These are phyloP conservation scores for Lachnellula suecica DNA, from an alignment of 2,329 filamentous ascomycete species.

Conservation along the genomic window DNA sequence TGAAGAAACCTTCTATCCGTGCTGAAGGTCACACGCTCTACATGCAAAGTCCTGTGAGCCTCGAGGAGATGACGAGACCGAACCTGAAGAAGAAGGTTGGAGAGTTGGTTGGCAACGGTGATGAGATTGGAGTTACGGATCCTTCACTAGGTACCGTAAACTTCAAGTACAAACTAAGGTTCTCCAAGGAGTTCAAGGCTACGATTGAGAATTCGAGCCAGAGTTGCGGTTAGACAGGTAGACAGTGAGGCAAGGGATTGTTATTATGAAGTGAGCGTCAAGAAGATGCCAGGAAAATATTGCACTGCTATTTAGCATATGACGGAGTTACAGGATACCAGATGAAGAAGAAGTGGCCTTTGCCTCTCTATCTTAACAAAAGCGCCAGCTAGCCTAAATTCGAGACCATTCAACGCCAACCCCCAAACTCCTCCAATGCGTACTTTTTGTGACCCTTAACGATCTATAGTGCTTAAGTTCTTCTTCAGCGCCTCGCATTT, in stretches of 20 bases:
- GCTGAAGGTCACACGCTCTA: slow-evolving; percentile 83
- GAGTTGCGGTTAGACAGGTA: neutral
- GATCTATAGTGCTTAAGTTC: slow-evolving; percentile 63
- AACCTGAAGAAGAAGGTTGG: slow-evolving; percentile 78
- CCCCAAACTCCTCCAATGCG: slow-evolving; percentile 28
- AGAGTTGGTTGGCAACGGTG: slow-evolving; percentile 76
- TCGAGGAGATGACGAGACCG: slow-evolving; percentile 80
- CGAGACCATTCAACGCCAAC: slow-evolving; percentile 27
- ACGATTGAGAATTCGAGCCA: neutral
- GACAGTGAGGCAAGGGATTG: neutral
- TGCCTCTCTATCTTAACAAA: slow-evolving; percentile 10
- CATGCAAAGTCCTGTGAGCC: slow-evolving; percentile 77
- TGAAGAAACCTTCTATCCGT: slow-evolving; percentile 89
- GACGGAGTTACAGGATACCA: slow-evolving; percentile 3
- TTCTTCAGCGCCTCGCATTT: slow-evolving; percentile 77
- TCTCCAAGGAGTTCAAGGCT: slow-evolving; percentile 17
- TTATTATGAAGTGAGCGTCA: neutral
- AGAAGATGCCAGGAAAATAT: slow-evolving; percentile 1
- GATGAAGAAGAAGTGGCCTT: slow-evolving; percentile 7
- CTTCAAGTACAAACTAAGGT: slow-evolving; percentile 33
- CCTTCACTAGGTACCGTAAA: slow-evolving; percentile 67
- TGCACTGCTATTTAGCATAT: neutral
- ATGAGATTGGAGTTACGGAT: slow-evolving; percentile 91
- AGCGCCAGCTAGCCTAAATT: slow-evolving; percentile 17
- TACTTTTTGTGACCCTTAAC: neutral